A percentile compares a stretch with the other conserved stretches of the same genome.
phyloP scores from a whole-genome alignment of 1,284 basidiomycete genomes.

The Pterula multifida region DNA sequence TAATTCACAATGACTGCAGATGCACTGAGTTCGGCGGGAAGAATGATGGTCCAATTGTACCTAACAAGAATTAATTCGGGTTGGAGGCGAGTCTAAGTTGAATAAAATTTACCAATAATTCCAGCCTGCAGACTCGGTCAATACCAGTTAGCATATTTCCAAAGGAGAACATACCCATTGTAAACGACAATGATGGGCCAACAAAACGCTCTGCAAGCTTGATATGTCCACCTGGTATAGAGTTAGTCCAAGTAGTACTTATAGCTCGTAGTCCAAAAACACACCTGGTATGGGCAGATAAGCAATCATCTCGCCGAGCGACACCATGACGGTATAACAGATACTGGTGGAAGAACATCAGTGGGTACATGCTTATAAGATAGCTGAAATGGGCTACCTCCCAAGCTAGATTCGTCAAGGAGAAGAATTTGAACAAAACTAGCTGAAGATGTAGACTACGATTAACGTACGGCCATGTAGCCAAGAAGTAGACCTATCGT shows the following conservation, averaged over 20 bases:
- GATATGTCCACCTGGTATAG: constrained; percentile 65
- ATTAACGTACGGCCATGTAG: constrained; percentile 30
- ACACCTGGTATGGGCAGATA: constrained; percentile 32
- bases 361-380: no score
- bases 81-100: neutral
- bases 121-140: constrained; percentile 72
- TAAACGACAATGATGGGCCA: constrained; percentile 50
- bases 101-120: constrained; percentile 49
- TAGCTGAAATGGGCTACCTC: no score
- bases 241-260: neutral
- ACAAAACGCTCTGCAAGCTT: constrained; percentile 72
- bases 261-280: neutral
- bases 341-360: constrained; percentile 22
- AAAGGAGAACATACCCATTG: neutral
- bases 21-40: constrained; percentile 73
- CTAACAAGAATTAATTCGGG: constrained; percentile 10
- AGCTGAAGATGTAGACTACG: no score
- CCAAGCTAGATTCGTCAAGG: no score
- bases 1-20: constrained; percentile 69
- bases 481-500: constrained; percentile 50
- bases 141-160: neutral
- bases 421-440: no score
- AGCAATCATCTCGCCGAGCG: constrained; percentile 50
- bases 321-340: constrained; percentile 48
- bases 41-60: constrained; percentile 57